Conservation (phyloP, 1,139 yeast species). For the Kodamaea plutei region DNA sequence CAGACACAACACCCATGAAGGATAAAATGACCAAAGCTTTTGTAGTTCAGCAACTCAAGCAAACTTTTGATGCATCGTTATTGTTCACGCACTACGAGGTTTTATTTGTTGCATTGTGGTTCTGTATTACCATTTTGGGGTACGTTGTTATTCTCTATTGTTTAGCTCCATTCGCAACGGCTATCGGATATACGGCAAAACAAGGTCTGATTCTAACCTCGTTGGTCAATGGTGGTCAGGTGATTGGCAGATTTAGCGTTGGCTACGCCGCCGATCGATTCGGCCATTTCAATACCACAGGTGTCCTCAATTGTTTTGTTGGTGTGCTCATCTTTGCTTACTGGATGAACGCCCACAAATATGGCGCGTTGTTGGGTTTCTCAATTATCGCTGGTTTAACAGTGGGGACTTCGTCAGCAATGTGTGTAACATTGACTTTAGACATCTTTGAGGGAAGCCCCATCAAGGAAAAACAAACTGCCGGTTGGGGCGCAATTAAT, state of each 20-base stretch:
- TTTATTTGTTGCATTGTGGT: constrained; percentile 51
- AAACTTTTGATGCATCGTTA: constrained; percentile 27
- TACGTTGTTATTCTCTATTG: constrained; percentile 61
- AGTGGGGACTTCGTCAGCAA: constrained; percentile 63
- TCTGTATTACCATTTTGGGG: constrained; percentile 49
- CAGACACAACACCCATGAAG: constrained; percentile 25
- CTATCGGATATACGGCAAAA: constrained; percentile 50
- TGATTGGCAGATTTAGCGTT: constrained; percentile 60
- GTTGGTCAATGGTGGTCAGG: constrained; percentile 58
- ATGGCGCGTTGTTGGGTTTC: constrained; percentile 49
- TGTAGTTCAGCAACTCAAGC: constrained; percentile 17
- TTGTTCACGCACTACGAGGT: constrained; percentile 34
- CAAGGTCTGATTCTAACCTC: constrained; percentile 64
- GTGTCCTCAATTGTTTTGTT: constrained; percentile 2
- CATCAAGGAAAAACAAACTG: constrained; percentile 45
- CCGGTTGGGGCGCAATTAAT: constrained; percentile 60
- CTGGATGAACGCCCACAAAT: constrained; percentile 56
- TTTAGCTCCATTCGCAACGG: constrained; percentile 55
- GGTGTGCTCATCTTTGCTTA: constrained; percentile 28
- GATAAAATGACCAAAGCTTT: constrained; percentile 19
- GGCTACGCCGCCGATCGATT: constrained; percentile 54
- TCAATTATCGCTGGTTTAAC: constrained; percentile 49
- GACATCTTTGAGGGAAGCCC: constrained; percentile 38
- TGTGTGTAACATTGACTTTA: constrained; percentile 57
- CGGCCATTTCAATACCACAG: constrained; percentile 48